Percentiles rank a stretch among this genome's conserved stretches.
phyloP scores from a whole-genome alignment of 805 yeast species.

The Wickerhamomyces bisporus region DNA sequence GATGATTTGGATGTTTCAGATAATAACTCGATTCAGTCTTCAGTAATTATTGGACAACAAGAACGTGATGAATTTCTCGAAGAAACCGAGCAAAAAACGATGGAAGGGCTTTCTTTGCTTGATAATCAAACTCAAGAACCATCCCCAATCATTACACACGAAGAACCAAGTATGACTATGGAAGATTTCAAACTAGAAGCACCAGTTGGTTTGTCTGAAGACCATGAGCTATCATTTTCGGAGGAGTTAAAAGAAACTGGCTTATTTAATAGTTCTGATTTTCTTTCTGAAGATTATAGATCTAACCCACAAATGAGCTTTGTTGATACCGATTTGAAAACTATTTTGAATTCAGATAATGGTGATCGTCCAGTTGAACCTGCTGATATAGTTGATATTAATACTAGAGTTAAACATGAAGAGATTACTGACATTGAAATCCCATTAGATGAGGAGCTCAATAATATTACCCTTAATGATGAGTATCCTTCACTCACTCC shows the following conservation, averaged over 20 bases:
- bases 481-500: constrained; percentile 8
- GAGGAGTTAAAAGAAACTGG: constrained; percentile 3
- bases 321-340: no score
- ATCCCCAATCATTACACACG: neutral
- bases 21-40: constrained; percentile 8
- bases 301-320: neutral
- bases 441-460: constrained; percentile 17
- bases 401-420: neutral
- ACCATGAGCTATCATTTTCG: neutral
- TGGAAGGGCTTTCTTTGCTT: constrained; percentile 10
- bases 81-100: neutral
- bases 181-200: neutral
- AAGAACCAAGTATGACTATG: neutral
- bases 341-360: no score
- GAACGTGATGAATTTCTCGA: neutral
- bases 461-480: constrained; percentile 1
- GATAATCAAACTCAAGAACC: constrained; percentile 4
- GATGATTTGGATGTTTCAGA: no score
- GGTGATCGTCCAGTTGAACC: neutral
- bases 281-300: neutral
- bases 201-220: neutral
- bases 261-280: neutral
- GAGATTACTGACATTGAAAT: constrained; percentile 1
- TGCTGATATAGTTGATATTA: neutral
- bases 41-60: constrained; percentile 3